Base-by-base conservation (phyloP, 805 yeast species). In the Wickerhamiella qilinensis region DNA sequence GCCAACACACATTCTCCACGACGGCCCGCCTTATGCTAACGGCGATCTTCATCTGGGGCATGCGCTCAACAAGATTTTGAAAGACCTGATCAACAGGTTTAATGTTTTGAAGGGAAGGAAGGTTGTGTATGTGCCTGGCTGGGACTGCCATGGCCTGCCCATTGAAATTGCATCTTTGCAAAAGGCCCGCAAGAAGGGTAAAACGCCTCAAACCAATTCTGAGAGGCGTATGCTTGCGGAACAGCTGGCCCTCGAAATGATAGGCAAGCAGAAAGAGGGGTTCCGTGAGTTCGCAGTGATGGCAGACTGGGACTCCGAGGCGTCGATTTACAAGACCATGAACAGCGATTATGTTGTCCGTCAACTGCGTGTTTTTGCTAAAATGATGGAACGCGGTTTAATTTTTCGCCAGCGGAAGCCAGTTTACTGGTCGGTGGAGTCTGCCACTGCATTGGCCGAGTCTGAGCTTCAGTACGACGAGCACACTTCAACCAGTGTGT, bases 61-160 rank as follows among this genome's bases (percentile, higher is more conserved):
- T 59, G 83, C 97, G 0, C 59, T 91, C 49, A 91, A 91, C 61
- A 88, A 91, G 54, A 70, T 85, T 17, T 57, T 84, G 39, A 91
- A 91, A 56, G 99, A 91, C 57, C 74, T 91, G 34, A 72, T 88
- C 33, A 71, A 73, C 45, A 64, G 99, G 37, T 77, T 63, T 47
- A 75, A 83, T 51, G 60, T 86, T 20, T 54, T 76, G 17, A 57
- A 64, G 29, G 81, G 84, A 14, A 67, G 73, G 43, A 65, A 67
- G 36, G 73, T 91, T 3, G 65, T 68, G 38, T 91, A 82, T 51
- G 67, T 68, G 31, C 95, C 97, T 0, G 99, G 99, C 1, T 91
- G 98, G 97, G 99, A 91, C 56, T 91, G 98, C 53, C 99, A 91
- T 60, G 99, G 99, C 0, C 63, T 91, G 29, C 99, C 99, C 1